Percentiles rank a stretch among this genome's conserved stretches.
phyloP scores from a whole-genome alignment of 805 yeast species.

The Kuraishia borneana region DNA sequence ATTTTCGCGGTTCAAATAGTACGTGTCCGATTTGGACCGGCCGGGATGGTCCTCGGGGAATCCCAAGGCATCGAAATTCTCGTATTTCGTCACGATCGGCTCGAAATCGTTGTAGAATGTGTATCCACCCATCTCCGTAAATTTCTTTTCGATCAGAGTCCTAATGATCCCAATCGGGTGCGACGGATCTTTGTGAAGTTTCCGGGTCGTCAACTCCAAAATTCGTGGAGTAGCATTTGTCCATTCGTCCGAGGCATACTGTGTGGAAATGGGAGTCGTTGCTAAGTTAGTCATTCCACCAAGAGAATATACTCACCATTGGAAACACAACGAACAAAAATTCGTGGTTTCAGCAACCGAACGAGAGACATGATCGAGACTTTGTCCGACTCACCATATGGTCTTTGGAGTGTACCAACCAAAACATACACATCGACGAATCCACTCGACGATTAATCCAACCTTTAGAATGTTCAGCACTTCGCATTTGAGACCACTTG shows the following conservation, averaged over 20 bases:
- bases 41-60: slow-evolving; percentile 93
- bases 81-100: slow-evolving; percentile 72
- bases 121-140: slow-evolving; percentile 61
- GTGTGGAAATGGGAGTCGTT: no score
- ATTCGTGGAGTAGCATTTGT: slow-evolving; percentile 80
- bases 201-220: slow-evolving; percentile 52
- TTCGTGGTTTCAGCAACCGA: neutral
- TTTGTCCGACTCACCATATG: no score
- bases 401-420: no score
- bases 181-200: slow-evolving; percentile 57
- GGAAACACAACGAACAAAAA: neutral
- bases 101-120: slow-evolving; percentile 70
- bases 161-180: slow-evolving; percentile 90
- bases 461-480: no score
- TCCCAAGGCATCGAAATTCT: slow-evolving; percentile 87
- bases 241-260: slow-evolving; percentile 68
- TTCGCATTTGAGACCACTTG: neutral
- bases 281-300: no score
- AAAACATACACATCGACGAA: no score
- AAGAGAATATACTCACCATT: neutral
- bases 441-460: no score
- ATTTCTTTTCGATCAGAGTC: slow-evolving; percentile 56
- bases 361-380: no score
- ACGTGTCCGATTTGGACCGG: slow-evolving; percentile 84
- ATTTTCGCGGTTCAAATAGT: slow-evolving; percentile 65